phyloP scores from a whole-genome alignment of 2,329 filamentous ascomycete genomes.

The Penicillium janthinellum region DNA sequence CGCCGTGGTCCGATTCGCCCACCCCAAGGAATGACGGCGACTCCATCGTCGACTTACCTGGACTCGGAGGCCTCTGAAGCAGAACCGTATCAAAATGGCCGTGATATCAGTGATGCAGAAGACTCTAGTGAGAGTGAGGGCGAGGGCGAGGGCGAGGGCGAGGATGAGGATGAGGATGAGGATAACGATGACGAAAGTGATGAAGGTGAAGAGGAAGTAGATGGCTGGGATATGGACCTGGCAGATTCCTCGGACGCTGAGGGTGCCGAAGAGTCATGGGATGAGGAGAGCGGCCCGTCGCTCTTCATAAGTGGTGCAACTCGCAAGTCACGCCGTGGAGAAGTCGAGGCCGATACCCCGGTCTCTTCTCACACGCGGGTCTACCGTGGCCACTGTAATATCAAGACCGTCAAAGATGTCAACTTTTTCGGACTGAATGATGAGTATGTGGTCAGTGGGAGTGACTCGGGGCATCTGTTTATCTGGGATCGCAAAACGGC shows the following conservation, averaged over 20 bases:
- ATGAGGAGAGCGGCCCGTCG: constrained; percentile 33
- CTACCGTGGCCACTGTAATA: constrained; percentile 67
- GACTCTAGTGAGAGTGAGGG: constrained; percentile 21
- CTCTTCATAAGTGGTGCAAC: constrained; percentile 54
- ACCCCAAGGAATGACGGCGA: not conserved
- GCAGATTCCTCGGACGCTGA: constrained; percentile 39
- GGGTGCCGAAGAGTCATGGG: constrained; percentile 24
- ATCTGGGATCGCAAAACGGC: constrained; percentile 68
- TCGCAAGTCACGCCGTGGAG: constrained; percentile 50
- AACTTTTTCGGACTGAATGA: constrained; percentile 69
- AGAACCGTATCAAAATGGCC: not conserved
- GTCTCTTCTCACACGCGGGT: constrained; percentile 59
- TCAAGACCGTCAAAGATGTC: constrained; percentile 69
- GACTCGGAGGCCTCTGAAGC: not conserved
- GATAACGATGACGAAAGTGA: constrained; percentile 30
- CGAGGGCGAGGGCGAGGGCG: constrained; percentile 23
- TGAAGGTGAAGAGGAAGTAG: constrained; percentile 34
- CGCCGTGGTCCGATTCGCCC: constrained; percentile 4
- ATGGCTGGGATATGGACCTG: constrained; percentile 34
- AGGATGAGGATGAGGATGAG: too few species aligned
- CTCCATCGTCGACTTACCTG: not conserved
- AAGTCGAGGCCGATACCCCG: constrained; percentile 57
- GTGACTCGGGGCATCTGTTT: constrained; percentile 67
- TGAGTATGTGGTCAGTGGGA: constrained; percentile 69
- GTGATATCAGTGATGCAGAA: constrained; percentile 17